phyloP scores from a whole-genome alignment of 83 land plant species.

The Picea mariana region DNA sequence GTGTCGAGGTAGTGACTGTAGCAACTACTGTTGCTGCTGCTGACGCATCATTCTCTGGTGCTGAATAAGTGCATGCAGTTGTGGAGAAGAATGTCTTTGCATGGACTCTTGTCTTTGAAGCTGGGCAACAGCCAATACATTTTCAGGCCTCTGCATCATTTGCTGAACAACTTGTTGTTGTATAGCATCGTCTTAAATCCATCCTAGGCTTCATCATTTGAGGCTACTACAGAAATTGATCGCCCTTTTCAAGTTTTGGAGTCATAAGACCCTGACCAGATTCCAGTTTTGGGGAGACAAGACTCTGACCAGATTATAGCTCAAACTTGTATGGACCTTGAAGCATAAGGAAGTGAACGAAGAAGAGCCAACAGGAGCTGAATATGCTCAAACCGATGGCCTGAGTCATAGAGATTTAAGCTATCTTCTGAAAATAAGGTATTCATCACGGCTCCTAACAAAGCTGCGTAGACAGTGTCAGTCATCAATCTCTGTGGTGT shows the following conservation, averaged over 20 bases:
- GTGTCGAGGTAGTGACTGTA: slow-evolving; percentile 36
- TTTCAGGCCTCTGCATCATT: slow-evolving; percentile 31
- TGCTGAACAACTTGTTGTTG: slow-evolving; percentile 59
- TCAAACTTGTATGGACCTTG: too few relatives aligned
- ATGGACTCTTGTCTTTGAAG: slow-evolving; percentile 41
- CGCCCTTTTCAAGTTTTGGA: slow-evolving; percentile 18
- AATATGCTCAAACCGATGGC: too few relatives aligned
- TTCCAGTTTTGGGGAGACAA: too few relatives aligned
- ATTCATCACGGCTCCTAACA: slow-evolving; percentile 61
- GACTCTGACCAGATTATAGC: too few relatives aligned
- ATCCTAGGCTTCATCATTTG: slow-evolving; percentile 39
- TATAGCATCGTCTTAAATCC: slow-evolving; percentile 26
- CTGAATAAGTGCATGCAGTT: slow-evolving; percentile 54
- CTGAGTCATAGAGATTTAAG: too few relatives aligned
- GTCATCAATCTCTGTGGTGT: slow-evolving; percentile 92
- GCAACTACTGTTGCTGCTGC: slow-evolving; percentile 43
- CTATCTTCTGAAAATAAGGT: too few relatives aligned
- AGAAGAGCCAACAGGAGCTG: too few relatives aligned
- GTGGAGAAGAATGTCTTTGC: slow-evolving; percentile 42
- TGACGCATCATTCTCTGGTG: slow-evolving; percentile 46
- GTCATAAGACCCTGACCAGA: not conserved
- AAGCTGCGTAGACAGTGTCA: slow-evolving; percentile 64
- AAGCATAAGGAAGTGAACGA: too few relatives aligned
- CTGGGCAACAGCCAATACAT: slow-evolving; percentile 3
- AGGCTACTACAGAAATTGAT: slow-evolving; percentile 19